A percentile compares a stretch with the other conserved stretches of the same genome.
phyloP scores from a whole-genome alignment of 306 rosid species.

The Rosa persica region DNA sequence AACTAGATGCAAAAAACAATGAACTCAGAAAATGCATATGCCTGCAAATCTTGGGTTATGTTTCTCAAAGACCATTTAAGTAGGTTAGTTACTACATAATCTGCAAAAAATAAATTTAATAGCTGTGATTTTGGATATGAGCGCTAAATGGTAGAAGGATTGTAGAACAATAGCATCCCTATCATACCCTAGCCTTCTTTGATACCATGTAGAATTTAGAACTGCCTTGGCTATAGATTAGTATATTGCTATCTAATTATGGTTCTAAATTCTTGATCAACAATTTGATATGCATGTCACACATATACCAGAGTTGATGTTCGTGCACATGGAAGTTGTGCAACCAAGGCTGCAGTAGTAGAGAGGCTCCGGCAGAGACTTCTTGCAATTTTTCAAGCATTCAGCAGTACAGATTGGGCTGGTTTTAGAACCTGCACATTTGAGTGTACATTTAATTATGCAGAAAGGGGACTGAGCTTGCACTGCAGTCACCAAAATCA shows the following conservation, averaged over 20 bases:
- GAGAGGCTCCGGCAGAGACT: background rate
- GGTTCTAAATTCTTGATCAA: background rate
- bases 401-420: background rate
- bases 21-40: no score
- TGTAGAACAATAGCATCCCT: no score
- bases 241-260: background rate
- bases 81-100: no score
- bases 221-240: background rate
- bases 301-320: background rate
- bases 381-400: background rate
- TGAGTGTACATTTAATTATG: background rate
- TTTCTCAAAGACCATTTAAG: no score
- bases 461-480: background rate
- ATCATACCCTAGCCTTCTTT: no score
- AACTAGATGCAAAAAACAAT: no score
- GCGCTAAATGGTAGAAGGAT: no score
- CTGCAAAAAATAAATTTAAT: no score
- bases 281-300: background rate
- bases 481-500: background rate
- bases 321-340: background rate
- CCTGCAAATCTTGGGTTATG: no score
- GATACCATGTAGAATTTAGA: no score
- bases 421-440: background rate
- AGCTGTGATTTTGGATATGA: no score
- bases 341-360: conserved; percentile 2